Evolutionary conservation across 305 asterid species (phyloP).

Genomic region (Rubia balearica): DNA sequence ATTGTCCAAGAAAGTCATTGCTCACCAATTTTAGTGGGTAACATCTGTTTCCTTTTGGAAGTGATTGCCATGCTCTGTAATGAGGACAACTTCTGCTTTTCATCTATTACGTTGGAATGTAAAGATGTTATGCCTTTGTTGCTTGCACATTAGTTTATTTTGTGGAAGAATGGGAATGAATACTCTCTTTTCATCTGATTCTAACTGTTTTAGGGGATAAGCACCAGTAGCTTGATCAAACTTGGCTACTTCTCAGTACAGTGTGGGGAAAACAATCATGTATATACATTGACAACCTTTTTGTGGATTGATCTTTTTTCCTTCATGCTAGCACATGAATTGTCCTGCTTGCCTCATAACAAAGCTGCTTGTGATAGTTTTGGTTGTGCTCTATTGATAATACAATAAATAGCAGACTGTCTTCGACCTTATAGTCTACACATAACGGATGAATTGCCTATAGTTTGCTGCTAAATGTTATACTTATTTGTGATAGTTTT

Average conservation of each 20-base stretch:
- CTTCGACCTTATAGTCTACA: neutral
- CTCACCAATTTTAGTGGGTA: neutral
- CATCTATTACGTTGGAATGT: neutral
- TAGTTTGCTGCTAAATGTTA: neutral
- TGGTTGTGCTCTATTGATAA: neutral
- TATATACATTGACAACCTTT: neutral
- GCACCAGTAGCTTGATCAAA: neutral
- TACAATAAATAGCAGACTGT: neutral
- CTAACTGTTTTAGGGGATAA: neutral
- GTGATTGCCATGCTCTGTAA: neutral
- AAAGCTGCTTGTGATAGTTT: neutral
- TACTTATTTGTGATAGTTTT: neutral
- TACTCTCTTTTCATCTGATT: neutral
- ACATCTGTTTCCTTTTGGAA: neutral
- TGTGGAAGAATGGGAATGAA: neutral
- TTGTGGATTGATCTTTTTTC: neutral
- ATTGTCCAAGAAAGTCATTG: neutral
- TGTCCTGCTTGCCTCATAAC: neutral
- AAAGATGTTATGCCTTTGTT: neutral
- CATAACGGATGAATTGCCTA: neutral
- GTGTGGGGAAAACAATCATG: neutral
- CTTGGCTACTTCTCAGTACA: neutral
- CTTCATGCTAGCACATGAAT: neutral
- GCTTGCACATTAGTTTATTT: neutral
- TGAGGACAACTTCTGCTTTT: constrained; percentile 2